These are phyloP conservation scores for Pseudogymnoascus pannorum DNA, from an alignment of 2,329 filamentous ascomycete species.

Conservation along the genomic window DNA sequence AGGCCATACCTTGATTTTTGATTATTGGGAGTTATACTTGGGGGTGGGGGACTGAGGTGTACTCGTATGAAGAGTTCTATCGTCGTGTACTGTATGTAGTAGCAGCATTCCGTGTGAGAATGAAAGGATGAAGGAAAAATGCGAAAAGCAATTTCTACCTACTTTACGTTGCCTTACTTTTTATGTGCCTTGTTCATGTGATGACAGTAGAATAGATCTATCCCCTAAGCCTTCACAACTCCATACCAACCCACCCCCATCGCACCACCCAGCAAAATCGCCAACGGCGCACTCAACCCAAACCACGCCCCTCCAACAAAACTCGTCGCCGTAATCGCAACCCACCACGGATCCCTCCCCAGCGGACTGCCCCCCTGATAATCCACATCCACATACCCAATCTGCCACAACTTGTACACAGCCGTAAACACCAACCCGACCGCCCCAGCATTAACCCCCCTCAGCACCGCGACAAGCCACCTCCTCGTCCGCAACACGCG, in stretches of 20 bases:
- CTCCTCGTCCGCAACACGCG: constrained; percentile 37
- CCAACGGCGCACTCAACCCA: constrained; percentile 34
- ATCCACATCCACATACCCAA: constrained; percentile 49
- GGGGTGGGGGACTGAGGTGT: not conserved
- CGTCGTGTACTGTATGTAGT: not conserved
- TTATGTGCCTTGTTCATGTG: too few relatives aligned
- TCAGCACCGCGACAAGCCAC: constrained; percentile 41
- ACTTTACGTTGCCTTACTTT: too few relatives aligned
- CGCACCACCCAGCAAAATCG: constrained; percentile 39
- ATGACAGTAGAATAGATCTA: too few relatives aligned
- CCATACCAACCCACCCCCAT: constrained; percentile 42
- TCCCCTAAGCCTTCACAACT: constrained; percentile 26
- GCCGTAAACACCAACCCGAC: constrained; percentile 57
- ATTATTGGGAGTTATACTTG: not conserved
- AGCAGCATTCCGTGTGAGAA: not conserved
- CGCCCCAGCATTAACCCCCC: constrained; percentile 52
- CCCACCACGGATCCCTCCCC: constrained; percentile 55
- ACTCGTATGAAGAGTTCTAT: not conserved
- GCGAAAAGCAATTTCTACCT: not conserved
- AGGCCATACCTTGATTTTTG: not conserved
- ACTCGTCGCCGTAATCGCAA: constrained; percentile 46
- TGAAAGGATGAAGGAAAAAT: not conserved
- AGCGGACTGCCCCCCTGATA: constrained; percentile 45
- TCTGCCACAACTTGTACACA: constrained; percentile 55
- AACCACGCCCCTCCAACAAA: constrained; percentile 43